Percentiles rank a stretch among this genome's conserved stretches.
phyloP scores from a whole-genome alignment of 129 eudicot genomes.

The Lactuca sativa region DNA sequence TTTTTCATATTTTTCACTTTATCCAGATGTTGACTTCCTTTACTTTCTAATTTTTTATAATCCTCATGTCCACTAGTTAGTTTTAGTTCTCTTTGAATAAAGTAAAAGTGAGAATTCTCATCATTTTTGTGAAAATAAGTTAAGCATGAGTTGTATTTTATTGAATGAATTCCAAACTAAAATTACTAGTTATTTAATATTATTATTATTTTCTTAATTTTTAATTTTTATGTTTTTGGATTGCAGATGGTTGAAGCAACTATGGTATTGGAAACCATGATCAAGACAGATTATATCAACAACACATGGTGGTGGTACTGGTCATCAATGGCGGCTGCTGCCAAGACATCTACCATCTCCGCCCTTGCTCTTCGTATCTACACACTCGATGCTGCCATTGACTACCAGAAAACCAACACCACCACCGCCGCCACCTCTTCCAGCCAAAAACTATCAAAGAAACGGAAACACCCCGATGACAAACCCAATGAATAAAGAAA shows the following conservation, averaged over 20 bases:
- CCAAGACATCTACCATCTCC: conserved; percentile 54
- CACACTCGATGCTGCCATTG: conserved; percentile 59
- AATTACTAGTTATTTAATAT: no score
- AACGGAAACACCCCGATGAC: neutral
- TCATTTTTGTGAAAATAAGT: no score
- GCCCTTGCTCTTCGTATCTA: conserved; percentile 68
- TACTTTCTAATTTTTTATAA: neutral
- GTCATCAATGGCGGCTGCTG: conserved; percentile 76
- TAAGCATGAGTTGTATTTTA: no score
- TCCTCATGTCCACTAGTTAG: neutral
- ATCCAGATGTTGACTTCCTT: neutral
- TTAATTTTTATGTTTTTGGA: neutral
- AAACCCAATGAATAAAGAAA: neutral
- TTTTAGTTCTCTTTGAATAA: neutral
- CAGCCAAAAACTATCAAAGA: neutral
- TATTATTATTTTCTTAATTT: no score
- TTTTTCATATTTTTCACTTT: neutral
- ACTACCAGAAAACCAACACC: conserved; percentile 33
- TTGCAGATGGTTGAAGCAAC: conserved; percentile 75
- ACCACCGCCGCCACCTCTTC: conserved; percentile 4
- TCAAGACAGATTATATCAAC: conserved; percentile 56
- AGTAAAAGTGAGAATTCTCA: neutral
- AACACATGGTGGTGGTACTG: conserved; percentile 86
- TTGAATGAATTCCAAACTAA: no score
- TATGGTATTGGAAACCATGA: conserved; percentile 62